Percentiles rank a stretch among this genome's conserved stretches.
Conservation (phyloP, 176 grass and related monocot species). For the Chloris gayana region DNA sequence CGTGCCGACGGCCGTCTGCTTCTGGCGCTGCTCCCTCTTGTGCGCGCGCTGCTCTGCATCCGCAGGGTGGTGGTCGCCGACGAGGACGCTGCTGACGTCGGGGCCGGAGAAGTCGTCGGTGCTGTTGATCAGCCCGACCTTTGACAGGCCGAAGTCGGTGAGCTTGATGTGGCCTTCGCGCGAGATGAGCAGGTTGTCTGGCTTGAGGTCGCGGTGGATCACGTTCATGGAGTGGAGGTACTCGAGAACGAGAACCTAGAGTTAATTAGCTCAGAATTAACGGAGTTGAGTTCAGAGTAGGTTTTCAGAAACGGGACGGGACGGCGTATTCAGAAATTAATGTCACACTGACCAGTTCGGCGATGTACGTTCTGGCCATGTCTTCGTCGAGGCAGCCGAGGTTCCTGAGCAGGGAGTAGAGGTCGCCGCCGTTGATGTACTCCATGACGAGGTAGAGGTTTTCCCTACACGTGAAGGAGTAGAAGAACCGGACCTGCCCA, state of each 20-base stretch:
- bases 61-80: slow-evolving; percentile 59
- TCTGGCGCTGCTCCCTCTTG: slow-evolving; percentile 78
- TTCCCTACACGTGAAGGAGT: slow-evolving; percentile 99
- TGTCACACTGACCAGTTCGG: slow-evolving; percentile 70
- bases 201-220: slow-evolving; percentile 94
- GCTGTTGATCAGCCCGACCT: slow-evolving; percentile 98
- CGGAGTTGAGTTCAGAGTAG: slow-evolving; percentile 12
- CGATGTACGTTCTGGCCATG: slow-evolving; percentile 90
- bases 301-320: background rate
- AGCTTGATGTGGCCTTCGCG: slow-evolving; percentile 91
- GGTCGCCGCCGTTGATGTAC: slow-evolving; percentile 94
- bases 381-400: slow-evolving; percentile 91
- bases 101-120: slow-evolving; percentile 98
- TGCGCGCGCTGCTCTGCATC: slow-evolving; percentile 63
- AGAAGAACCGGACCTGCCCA: slow-evolving; percentile 91
- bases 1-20: slow-evolving; percentile 88
- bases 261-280: slow-evolving; percentile 5
- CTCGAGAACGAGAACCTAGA: slow-evolving; percentile 88
- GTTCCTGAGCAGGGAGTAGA: slow-evolving; percentile 91
- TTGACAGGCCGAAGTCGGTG: slow-evolving; percentile 97
- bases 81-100: slow-evolving; percentile 72
- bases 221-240: slow-evolving; percentile 95
- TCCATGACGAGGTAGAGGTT: slow-evolving; percentile 99
- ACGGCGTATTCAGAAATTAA: no score
- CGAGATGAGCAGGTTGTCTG: slow-evolving; percentile 88